phyloP scores from a whole-genome alignment of 768 basidiomycete genomes.

The Lyophyllum decastes region DNA sequence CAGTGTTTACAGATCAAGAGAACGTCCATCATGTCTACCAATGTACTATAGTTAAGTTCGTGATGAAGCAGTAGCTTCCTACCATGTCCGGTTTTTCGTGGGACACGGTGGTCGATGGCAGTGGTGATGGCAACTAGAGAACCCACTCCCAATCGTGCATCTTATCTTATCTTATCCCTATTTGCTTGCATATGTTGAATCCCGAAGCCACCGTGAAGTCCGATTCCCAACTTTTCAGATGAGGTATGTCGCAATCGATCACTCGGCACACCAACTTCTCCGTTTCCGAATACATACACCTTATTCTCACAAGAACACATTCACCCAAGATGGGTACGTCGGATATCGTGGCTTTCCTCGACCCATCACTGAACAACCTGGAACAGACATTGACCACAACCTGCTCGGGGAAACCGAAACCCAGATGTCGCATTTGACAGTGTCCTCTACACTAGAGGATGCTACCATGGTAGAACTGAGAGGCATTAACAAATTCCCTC shows the following conservation, averaged over 20 bases:
- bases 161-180: background rate
- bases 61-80: too few species aligned
- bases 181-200: too few species aligned
- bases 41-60: background rate
- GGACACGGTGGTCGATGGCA: too few species aligned
- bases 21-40: background rate
- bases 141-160: background rate
- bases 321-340: background rate
- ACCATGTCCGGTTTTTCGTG: too few species aligned
- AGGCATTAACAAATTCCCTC: constrained; percentile 1
- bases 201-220: background rate
- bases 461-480: background rate
- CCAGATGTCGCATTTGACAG: background rate
- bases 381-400: background rate
- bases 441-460: background rate
- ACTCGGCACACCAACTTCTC: too few species aligned
- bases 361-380: background rate
- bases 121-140: too few species aligned
- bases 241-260: too few species aligned
- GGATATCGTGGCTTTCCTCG: background rate
- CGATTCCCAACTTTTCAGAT: too few species aligned
- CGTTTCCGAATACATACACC: too few species aligned
- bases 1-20: too few species aligned
- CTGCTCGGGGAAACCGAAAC: background rate
- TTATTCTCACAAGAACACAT: too few species aligned